Conservation (phyloP, 805 yeast species). For the Schizosaccharomyces cryophilus region DNA sequence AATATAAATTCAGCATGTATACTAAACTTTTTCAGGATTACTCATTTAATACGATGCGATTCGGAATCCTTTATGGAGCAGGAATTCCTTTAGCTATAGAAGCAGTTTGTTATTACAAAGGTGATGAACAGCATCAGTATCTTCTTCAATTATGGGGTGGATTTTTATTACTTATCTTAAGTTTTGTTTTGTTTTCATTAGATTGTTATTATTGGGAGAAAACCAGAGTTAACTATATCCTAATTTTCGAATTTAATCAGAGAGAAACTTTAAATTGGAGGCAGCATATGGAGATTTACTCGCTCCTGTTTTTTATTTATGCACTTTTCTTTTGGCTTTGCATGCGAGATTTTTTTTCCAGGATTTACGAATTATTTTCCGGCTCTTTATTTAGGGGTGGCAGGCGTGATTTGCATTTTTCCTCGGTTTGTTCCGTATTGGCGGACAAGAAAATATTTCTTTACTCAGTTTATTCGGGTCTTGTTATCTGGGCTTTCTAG, state of each 20-base stretch:
- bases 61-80: neutral
- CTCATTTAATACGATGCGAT: neutral
- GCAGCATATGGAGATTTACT: conserved; percentile 42
- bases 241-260: conserved; percentile 70
- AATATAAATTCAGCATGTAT: neutral
- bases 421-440: conserved; percentile 37
- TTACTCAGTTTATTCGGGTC: conserved; percentile 46
- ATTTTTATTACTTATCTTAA: conserved; percentile 39
- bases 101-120: neutral
- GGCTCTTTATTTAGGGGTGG: conserved; percentile 40
- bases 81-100: neutral
- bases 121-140: neutral
- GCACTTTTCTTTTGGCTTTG: conserved; percentile 53
- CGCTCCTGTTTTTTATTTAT: conserved; percentile 30
- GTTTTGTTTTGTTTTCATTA: conserved; percentile 36
- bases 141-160: conserved; percentile 86
- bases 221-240: conserved; percentile 65
- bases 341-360: conserved; percentile 45
- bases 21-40: neutral
- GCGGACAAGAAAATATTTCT: conserved; percentile 55
- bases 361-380: conserved; percentile 57
- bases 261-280: conserved; percentile 38
- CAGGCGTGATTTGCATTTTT: conserved; percentile 25
- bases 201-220: conserved; percentile 50
- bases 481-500: conserved; percentile 69